Conservation (phyloP, 352 stramenopile genomes). For the Phytophthora foliorum region DNA sequence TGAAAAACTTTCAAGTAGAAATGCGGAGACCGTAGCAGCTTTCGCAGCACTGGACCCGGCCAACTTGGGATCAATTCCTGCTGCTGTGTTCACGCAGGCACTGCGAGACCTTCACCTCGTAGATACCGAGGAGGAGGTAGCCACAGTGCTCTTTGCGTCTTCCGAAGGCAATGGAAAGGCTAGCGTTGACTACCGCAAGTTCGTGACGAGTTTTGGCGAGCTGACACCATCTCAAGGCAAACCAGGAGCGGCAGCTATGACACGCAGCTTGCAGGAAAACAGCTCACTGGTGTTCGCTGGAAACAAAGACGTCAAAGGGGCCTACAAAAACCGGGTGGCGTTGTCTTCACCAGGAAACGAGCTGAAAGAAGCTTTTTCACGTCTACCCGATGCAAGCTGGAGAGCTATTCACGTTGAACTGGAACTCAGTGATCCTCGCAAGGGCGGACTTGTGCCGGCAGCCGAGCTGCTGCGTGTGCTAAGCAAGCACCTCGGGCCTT, state of each 20-base stretch:
- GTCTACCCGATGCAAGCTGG: slow-evolving; percentile 64
- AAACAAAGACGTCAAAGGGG: slow-evolving; percentile 58
- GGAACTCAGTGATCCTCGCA: slow-evolving; percentile 62
- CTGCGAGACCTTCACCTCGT: slow-evolving; percentile 61
- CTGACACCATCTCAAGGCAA: slow-evolving; percentile 10
- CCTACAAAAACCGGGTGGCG: slow-evolving; percentile 65
- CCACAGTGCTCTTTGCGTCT: slow-evolving; percentile 21
- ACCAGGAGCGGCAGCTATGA: slow-evolving; percentile 26
- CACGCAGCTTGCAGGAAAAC: slow-evolving; percentile 61
- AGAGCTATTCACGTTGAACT: slow-evolving; percentile 74
- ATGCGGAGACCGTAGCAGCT: slow-evolving; percentile 56
- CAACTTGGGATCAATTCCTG: slow-evolving; percentile 55
- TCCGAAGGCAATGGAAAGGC: slow-evolving; percentile 33
- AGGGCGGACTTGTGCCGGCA: slow-evolving; percentile 66
- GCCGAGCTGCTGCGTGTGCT: slow-evolving; percentile 75
- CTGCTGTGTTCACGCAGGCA: slow-evolving; percentile 57
- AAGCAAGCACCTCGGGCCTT: slow-evolving; percentile 65
- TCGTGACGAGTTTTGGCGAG: slow-evolving; percentile 72
- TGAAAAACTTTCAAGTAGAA: slow-evolving; percentile 52
- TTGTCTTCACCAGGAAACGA: slow-evolving; percentile 73
- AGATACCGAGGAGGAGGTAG: slow-evolving; percentile 48
- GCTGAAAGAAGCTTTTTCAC: slow-evolving; percentile 79
- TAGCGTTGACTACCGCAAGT: slow-evolving; percentile 68
- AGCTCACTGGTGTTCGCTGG: slow-evolving; percentile 68
- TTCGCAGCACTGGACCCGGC: slow-evolving; percentile 59